Base-by-base conservation (phyloP, 2,329 filamentous ascomycete species). In the Pyrenophora seminiperda region DNA sequence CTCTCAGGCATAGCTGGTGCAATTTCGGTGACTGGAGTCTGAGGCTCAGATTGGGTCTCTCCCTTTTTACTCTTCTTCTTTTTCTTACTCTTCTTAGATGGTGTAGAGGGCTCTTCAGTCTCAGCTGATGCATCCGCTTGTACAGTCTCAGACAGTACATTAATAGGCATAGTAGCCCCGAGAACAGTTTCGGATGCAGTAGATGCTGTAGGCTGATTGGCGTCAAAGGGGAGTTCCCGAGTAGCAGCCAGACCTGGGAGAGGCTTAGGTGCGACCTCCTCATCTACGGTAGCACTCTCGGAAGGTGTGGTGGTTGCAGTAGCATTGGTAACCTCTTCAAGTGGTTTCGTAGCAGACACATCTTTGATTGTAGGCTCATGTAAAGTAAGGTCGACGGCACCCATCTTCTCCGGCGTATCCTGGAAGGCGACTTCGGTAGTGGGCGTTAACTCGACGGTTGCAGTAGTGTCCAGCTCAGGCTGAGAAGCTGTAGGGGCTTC, bases 41-140 rank as follows among this genome's bases (percentile, higher is more conserved):
- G 54, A 42, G 58, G 51, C 47, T 62, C 58, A 18, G 59, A 60
- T 9, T 51, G 41, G 5, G 53, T 59, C 14, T 58, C 51, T 7
- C 45, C 47, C 47, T 66, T 66, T 42, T 66, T 68, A 20, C 54
- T 49, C 54, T 67, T 68, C 50, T 65, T 65, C 47, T 67, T 67
- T 36, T 66, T 66, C 53, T 66, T 68, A 22, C 50, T 46, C 50
- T 69, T 66, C 52, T 68, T 69, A 1, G 62, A 58, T 5, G 38
- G 39, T 3, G 20, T 46, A 14, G 38, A 13, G 15, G 29, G n/a
- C 10, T 43, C 42, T 13, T 51, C 39, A 20, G 14, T 18, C 14
- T 42, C 20, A 1, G 11, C 20, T 7, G 19, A 10, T 22, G 31
- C 33, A 29, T 48, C 41, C 1, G 14, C 39, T 36, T 32, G 40